phyloP scores from a whole-genome alignment of 2,329 filamentous ascomycete species.

The Dothiorella sarmentorum region DNA sequence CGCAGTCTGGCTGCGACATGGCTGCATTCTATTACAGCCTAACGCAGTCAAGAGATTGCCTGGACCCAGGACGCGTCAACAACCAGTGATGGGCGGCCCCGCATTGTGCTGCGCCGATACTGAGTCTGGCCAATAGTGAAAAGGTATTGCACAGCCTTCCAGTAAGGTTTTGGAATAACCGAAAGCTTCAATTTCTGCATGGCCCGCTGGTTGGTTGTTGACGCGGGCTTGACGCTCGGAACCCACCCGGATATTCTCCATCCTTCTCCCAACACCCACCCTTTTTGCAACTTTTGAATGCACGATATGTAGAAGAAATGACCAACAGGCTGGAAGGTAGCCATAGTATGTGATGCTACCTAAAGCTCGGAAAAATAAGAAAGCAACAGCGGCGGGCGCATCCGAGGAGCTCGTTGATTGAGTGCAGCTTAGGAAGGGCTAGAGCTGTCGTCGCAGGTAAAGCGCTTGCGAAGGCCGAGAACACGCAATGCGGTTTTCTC shows the following conservation, averaged over 20 bases:
- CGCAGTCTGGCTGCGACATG: not conserved
- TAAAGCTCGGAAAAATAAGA: too few species aligned
- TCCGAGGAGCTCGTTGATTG: too few species aligned
- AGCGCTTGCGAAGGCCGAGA: too few species aligned
- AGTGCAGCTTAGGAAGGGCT: too few species aligned
- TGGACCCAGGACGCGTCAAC: not conserved
- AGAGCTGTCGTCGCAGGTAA: too few species aligned
- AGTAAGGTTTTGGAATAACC: not conserved
- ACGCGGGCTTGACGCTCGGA: not conserved
- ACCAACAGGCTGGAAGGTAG: too few species aligned
- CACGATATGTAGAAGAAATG: too few species aligned
- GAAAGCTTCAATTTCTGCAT: not conserved
- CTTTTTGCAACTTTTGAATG: not conserved
- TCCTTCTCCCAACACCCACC: not conserved
- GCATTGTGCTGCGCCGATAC: not conserved
- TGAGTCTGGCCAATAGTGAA: not conserved
- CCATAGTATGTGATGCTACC: too few species aligned
- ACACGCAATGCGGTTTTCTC: too few species aligned
- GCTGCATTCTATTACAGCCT: not conserved
- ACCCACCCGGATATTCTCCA: not conserved
- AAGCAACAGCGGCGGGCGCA: too few species aligned
- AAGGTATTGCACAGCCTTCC: not conserved
- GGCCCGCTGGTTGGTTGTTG: not conserved
- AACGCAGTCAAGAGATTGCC: not conserved
- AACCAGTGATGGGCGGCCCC: not conserved